Evolutionary conservation across 352 stramenopile genomes (phyloP).

Genomic region (Blastocystis sp.): DNA sequence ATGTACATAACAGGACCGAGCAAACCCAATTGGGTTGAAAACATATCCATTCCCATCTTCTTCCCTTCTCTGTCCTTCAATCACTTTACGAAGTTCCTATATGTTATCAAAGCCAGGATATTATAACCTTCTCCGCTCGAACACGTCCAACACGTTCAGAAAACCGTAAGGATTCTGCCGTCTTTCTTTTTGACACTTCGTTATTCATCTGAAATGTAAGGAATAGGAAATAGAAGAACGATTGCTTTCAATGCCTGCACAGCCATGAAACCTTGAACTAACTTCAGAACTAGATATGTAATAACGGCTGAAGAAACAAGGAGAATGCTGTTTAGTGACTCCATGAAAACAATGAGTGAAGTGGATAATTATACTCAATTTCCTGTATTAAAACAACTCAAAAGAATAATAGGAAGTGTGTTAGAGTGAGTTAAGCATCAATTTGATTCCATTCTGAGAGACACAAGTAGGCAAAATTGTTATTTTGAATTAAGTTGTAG

Average conservation of each 20-base stretch:
- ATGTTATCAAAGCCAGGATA: not conserved
- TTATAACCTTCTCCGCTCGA: conserved; percentile 37
- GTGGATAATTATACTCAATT: not conserved
- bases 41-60: conserved; percentile 76
- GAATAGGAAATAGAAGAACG: not conserved
- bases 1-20: conserved; percentile 81
- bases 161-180: conserved; percentile 50
- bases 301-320: not conserved
- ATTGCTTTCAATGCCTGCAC: not conserved
- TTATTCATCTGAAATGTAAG: not conserved
- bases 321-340: not conserved
- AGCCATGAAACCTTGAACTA: not conserved
- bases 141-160: conserved; percentile 48
- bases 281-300: not conserved
- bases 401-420: too few relatives aligned
- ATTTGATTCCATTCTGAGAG: not conserved
- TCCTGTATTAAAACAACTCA: not conserved
- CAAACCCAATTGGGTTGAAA: conserved; percentile 76
- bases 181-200: conserved; percentile 36
- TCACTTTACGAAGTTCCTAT: conserved; percentile 53
- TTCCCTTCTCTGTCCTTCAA: conserved; percentile 68
- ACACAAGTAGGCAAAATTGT: not conserved
- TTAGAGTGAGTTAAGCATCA: not conserved
- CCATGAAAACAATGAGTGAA: not conserved
- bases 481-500: not conserved